These are phyloP conservation scores for Penicillium olsonii DNA, from an alignment of 2,329 filamentous ascomycete species.

Conservation along the genomic window DNA sequence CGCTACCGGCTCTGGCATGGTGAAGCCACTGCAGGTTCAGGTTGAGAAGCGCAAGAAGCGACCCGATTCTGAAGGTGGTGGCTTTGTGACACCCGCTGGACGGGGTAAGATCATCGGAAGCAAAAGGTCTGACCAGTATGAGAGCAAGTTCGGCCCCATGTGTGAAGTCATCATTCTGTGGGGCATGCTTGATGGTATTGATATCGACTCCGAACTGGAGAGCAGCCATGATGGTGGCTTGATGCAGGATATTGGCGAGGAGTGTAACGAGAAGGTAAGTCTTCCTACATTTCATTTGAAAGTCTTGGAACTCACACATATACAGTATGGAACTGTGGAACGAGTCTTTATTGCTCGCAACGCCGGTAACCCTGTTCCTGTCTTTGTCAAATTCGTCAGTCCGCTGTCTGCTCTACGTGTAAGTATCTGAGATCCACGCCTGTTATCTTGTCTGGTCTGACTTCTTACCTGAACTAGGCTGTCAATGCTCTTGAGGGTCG, in stretches of 20 bases:
- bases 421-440: conserved; percentile 42
- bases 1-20: conserved; percentile 77
- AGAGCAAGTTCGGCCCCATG: conserved; percentile 69
- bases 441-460: conserved; percentile 2
- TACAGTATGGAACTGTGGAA: conserved; percentile 78
- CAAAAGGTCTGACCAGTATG: conserved; percentile 55
- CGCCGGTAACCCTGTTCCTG: conserved; percentile 57
- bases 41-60: conserved; percentile 83
- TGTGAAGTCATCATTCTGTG: conserved; percentile 79
- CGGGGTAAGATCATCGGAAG: conserved; percentile 82
- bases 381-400: conserved; percentile 93
- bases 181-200: conserved; percentile 84
- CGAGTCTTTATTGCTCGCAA: conserved; percentile 72
- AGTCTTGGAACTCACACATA: conserved; percentile 2
- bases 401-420: conserved; percentile 81
- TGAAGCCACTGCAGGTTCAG: conserved; percentile 78
- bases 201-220: conserved; percentile 76
- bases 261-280: conserved; percentile 76
- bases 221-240: conserved; percentile 61
- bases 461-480: conserved; percentile 56
- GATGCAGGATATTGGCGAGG: conserved; percentile 92
- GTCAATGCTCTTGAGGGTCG: conserved; percentile 87
- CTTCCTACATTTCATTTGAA: neutral
- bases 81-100: conserved; percentile 68
- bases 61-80: conserved; percentile 75